Percentiles rank a stretch among this genome's conserved stretches.
Evolutionary conservation across 2,329 filamentous ascomycete species (phyloP).

Genomic region (Thielaviopsis ethacetica): DNA sequence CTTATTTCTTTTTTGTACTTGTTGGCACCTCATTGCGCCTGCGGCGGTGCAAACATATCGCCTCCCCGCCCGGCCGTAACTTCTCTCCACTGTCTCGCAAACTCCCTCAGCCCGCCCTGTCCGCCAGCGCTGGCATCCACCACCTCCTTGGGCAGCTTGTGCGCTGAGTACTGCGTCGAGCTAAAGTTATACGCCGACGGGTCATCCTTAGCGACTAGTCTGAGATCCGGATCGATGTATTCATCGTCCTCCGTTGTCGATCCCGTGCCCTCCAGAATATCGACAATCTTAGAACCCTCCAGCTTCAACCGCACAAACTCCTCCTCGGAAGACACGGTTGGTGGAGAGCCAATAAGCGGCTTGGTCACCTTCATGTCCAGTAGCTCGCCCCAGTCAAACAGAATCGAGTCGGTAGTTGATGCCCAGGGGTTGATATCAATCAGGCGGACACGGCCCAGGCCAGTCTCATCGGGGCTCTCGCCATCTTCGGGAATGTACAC

Average conservation of each 20-base stretch:
- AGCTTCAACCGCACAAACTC: conserved; percentile 15
- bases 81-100: conserved; percentile 59
- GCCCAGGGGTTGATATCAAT: conserved; percentile 97
- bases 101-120: conserved; percentile 64
- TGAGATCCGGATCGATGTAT: conserved; percentile 52
- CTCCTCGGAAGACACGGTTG: conserved; percentile 21
- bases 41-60: conserved; percentile 24
- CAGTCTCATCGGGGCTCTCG: conserved; percentile 26
- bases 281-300: conserved; percentile 14
- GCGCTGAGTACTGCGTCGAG: conserved; percentile 78
- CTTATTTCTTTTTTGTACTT: background rate
- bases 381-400: conserved; percentile 84
- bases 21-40: background rate
- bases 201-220: conserved; percentile 69
- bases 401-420: conserved; percentile 66
- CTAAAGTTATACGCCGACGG: conserved; percentile 78
- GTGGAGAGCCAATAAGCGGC: conserved; percentile 35
- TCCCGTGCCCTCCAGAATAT: conserved; percentile 18
- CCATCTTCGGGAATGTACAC: conserved; percentile 67
- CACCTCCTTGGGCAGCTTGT: conserved; percentile 88
- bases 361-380: conserved; percentile 50
- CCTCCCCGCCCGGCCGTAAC: conserved; percentile 28
- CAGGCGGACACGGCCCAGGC: conserved; percentile 62
- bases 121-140: conserved; percentile 55
- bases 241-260: conserved; percentile 16